Percentiles rank a stretch among this genome's conserved stretches.
phyloP scores from a whole-genome alignment of 768 basidiomycete genomes.

The Leccinum incarnatum region DNA sequence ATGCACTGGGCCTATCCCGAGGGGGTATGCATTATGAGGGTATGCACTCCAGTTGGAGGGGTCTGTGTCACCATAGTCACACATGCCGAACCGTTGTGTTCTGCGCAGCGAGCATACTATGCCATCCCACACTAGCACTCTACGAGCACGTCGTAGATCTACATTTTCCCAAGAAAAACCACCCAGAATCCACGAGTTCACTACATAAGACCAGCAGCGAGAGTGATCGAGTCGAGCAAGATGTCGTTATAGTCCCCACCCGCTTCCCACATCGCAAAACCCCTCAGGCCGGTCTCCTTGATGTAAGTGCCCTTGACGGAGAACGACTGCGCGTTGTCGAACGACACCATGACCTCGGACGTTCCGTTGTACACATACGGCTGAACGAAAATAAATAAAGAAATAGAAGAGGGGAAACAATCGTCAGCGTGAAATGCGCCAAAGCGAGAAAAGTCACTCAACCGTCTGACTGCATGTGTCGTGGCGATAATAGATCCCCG shows the following conservation, averaged over 20 bases:
- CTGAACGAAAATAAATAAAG: too few relatives aligned
- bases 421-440: too few relatives aligned
- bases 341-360: conserved; percentile 56
- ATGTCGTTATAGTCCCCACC: conserved; percentile 61
- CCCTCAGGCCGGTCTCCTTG: conserved; percentile 46
- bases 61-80: too few relatives aligned
- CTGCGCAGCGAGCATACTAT: too few relatives aligned
- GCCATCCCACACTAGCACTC: too few relatives aligned
- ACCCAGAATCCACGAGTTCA: neutral
- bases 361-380: conserved; percentile 54
- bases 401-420: too few relatives aligned
- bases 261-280: conserved; percentile 71
- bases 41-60: too few relatives aligned
- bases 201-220: neutral
- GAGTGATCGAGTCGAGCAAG: conserved; percentile 53
- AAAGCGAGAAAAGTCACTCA: conserved; percentile 19
- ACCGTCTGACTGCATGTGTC: conserved; percentile 72
- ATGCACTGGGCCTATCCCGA: too few relatives aligned
- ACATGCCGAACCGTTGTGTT: too few relatives aligned
- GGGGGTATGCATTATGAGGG: too few relatives aligned
- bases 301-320: conserved; percentile 59
- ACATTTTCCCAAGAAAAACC: neutral
- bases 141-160: neutral
- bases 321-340: conserved; percentile 58
- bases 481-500: conserved; percentile 49